phyloP scores from a whole-genome alignment of 1,284 basidiomycete genomes.

The Cryptococcus sp. region DNA sequence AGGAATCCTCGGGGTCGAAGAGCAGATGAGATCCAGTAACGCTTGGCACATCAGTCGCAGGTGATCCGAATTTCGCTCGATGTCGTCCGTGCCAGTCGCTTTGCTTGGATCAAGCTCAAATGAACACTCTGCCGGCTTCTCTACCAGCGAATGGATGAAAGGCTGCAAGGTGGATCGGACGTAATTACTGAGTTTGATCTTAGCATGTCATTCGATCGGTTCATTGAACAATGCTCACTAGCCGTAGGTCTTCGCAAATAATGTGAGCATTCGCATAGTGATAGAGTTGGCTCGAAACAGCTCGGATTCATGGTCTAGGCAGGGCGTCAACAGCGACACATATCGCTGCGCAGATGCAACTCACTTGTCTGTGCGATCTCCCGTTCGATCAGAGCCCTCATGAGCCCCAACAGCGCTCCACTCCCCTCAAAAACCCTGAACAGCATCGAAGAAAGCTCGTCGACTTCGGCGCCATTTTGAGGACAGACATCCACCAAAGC shows the following conservation, averaged over 20 bases:
- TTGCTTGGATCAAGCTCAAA: constrained; percentile 78
- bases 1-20: constrained; percentile 71
- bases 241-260: constrained; percentile 81
- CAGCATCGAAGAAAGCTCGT: constrained; percentile 76
- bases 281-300: constrained; percentile 85
- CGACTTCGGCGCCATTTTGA: constrained; percentile 63
- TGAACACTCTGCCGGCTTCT: constrained; percentile 70
- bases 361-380: constrained; percentile 78
- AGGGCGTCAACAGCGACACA: constrained; percentile 8
- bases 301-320: constrained; percentile 71
- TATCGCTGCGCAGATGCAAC: background rate
- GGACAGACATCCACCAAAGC: constrained; percentile 86
- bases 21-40: constrained; percentile 73
- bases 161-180: constrained; percentile 74
- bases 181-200: constrained; percentile 59
- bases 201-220: constrained; percentile 5
- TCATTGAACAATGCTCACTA: constrained; percentile 57
- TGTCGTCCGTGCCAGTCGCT: constrained; percentile 62
- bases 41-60: constrained; percentile 73
- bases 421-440: constrained; percentile 82
- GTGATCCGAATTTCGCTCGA: constrained; percentile 69
- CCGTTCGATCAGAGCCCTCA: constrained; percentile 80
- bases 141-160: constrained; percentile 70
- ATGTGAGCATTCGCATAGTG: constrained; percentile 77
- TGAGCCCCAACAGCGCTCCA: constrained; percentile 65